A percentile compares a stretch with the other conserved stretches of the same genome.
phyloP scores from a whole-genome alignment of 2,329 filamentous ascomycete species.

The Diplodia scrobiculata region DNA sequence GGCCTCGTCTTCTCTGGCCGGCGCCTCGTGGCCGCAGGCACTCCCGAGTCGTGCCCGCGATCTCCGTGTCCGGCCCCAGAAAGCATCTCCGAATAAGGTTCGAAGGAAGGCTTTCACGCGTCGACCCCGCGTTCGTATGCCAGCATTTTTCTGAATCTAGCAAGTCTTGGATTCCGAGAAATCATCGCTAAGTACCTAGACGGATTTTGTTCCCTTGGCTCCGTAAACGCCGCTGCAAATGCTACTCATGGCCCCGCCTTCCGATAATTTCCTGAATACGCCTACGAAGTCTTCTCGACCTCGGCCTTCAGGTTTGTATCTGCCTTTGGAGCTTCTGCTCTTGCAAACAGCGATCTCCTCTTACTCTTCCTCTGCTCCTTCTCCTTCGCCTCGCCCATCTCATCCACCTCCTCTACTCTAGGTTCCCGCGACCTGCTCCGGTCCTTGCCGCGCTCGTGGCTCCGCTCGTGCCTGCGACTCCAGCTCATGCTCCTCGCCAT shows the following conservation, averaged over 20 bases:
- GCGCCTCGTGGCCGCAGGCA: not conserved
- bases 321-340: not conserved
- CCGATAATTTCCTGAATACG: not conserved
- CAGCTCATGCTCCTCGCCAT: constrained; percentile 31
- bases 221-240: constrained; percentile 22
- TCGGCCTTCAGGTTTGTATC: not conserved
- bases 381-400: not conserved
- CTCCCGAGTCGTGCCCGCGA: not conserved
- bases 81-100: constrained; percentile 2
- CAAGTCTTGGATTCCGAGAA: constrained; percentile 18
- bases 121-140: not conserved
- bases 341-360: constrained; percentile 13
- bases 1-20: constrained; percentile 1
- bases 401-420: not conserved
- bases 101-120: constrained; percentile 13
- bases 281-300: constrained; percentile 7
- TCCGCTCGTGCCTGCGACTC: constrained; percentile 30
- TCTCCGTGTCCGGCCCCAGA: not conserved
- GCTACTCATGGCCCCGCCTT: not conserved
- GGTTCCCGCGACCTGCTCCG: constrained; percentile 34
- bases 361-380: constrained; percentile 23
- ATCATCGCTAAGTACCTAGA: not conserved
- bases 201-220: constrained; percentile 6
- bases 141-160: not conserved
- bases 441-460: constrained; percentile 30